Evolutionary conservation across 1,284 basidiomycete genomes (phyloP).

Genomic region (Ganoderma multipileum): DNA sequence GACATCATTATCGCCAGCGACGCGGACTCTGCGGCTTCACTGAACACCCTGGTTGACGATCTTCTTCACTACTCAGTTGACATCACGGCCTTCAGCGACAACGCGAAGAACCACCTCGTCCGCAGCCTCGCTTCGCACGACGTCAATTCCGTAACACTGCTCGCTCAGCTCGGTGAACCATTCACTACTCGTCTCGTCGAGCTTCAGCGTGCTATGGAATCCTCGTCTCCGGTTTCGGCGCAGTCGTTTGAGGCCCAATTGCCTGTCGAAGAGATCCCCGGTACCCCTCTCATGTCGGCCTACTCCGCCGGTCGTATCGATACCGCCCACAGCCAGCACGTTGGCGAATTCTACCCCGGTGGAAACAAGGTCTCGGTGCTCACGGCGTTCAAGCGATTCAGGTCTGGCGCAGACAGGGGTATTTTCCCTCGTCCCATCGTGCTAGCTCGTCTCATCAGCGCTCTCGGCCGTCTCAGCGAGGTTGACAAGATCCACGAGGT

Average conservation of each 20-base stretch:
- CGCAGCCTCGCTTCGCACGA: conserved; percentile 26
- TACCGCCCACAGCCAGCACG: conserved; percentile 43
- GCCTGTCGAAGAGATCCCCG: conserved; percentile 24
- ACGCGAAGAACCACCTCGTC: conserved; percentile 27
- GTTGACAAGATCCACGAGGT: conserved; percentile 68
- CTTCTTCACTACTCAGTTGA: conserved; percentile 29
- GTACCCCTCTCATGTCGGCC: conserved; percentile 18
- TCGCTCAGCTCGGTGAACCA: conserved; percentile 30
- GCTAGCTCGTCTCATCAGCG: conserved; percentile 71
- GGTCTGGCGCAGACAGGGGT: conserved; percentile 43
- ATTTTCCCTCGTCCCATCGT: conserved; percentile 59
- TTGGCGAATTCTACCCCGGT: conserved; percentile 50
- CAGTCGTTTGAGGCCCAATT: conserved; percentile 23
- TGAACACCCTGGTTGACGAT: conserved; percentile 31
- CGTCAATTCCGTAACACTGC: conserved; percentile 24
- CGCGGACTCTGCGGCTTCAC: conserved; percentile 20
- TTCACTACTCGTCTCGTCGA: conserved; percentile 24
- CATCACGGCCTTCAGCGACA: conserved; percentile 27
- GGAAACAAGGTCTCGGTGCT: conserved; percentile 34
- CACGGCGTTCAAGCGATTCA: conserved; percentile 48
- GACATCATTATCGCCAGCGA: conserved; percentile 30
- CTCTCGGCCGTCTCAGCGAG: conserved; percentile 69
- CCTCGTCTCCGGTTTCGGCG: conserved; percentile 18
- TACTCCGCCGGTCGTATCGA: conserved; percentile 35
- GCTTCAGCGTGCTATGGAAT: conserved; percentile 20